Base-by-base conservation (phyloP, 2,329 filamentous ascomycete species). In the Fusarium nurragi region DNA sequence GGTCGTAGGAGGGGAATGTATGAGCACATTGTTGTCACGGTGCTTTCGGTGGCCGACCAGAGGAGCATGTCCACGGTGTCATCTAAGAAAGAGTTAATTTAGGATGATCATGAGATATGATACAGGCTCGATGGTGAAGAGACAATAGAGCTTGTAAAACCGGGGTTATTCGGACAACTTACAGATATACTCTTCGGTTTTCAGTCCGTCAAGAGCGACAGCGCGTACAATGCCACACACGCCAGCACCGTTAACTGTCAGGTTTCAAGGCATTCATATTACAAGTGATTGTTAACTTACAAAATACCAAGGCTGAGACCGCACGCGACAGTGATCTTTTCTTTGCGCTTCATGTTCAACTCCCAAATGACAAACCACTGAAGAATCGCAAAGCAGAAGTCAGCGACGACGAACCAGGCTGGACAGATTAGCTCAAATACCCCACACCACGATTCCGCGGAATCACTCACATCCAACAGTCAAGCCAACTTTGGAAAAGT, bases 321-420 rank as follows among this genome's bases (percentile, higher is more conserved):
- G 5, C 56, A 65, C 1, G 61, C 63, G 1, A 65, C 56, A 0
- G 63, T 65, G 1, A 65, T 61, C 12, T 65, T 65, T 18, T 65
- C 61, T 6, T 65, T 65, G 2, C 51, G 56, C 19, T 65, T 65
- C 63, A 65, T 65, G 18, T 65, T 65, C 4, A 65, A 39, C 10
- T 65, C 51, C 56, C 63, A 65, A 4, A 62, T 65, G 8, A 65
- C 45, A 5, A 65, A 65, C 61, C 61, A 65, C 2, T 51, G 61
- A 2, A 65, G 30, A 12, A 65, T 65, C 0, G 61, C 63, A 19
- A 65, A 65, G 2, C 25, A 45, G 13, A 65, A 65, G n/a, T 65
- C 60, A 2, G 51, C 60, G 8, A 65, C 48, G 0, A 65, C 56
- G 3, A 65, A 62, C 56, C 61, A 65, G 9, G 61, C 63, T 65